Evolutionary conservation across 1,284 basidiomycete species (phyloP), one percentile per base, ranked within the genome.

Genomic region (Thecaphora thlaspeos): DNA sequence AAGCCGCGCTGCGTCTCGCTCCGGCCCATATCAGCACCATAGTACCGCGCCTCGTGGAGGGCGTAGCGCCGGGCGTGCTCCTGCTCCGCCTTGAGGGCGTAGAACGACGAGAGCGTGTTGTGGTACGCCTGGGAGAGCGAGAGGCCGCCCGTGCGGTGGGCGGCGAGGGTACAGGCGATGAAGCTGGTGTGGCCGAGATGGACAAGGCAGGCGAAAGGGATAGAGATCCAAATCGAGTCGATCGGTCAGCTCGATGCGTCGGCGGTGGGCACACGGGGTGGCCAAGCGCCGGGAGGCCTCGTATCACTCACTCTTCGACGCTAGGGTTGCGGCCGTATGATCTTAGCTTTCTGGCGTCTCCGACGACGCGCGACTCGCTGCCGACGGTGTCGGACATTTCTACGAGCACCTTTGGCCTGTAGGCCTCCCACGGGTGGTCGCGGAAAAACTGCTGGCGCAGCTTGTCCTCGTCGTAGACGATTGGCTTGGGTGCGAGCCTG

Each of bases 341-440:
- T 15, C 50, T 54, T 21, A 46, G 54, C 46, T 73, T 70, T 0
- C 88, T 90, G 26, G 76, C 76, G 24, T 83, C 81, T 64, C 87
- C 84, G 45, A 83, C 80, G 22, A 82, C 80, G 63, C 83, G 82
- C 45, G 88, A 81, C 15, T 80, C 78, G 32, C 80, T 83, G 40
- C 82, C 82, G 4, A 72, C 56, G 34, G 81, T 71, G 22, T 73
- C 75, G 52, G 70, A 70, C 30, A 76, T 73, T 80, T 98, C 94
- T 1, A 89, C 85, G 45, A 98, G 79, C 12, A 84, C 87, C 15
- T 83, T 82, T 2, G 91, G 87, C 38, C 92, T 83, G 78, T 93
- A 88, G 1, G 90, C 88, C 80, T 98, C 93, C 77, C 96, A 97
- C 2, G 94, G 92, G 76, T 96, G 93, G 80, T 98, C 94, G 48